Conservation (phyloP, 2,329 filamentous ascomycete genomes). For the Fusarium falciforme region DNA sequence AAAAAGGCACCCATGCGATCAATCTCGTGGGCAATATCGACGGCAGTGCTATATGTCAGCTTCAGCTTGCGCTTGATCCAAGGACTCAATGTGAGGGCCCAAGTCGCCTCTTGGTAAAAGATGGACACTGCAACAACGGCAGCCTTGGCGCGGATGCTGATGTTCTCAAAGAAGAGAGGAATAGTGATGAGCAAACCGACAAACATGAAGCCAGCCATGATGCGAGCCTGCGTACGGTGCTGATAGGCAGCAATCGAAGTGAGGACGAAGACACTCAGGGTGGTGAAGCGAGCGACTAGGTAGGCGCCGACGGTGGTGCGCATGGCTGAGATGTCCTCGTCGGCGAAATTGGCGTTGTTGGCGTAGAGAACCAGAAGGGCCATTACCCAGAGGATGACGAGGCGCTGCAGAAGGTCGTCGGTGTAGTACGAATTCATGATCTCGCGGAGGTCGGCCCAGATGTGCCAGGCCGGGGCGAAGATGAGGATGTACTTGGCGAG, state of each 20-base stretch:
- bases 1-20: constrained; percentile 63
- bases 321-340: constrained; percentile 57
- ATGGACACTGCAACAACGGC: constrained; percentile 56
- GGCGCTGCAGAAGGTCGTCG: constrained; percentile 59
- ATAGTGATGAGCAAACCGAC: constrained; percentile 55
- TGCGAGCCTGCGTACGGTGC: constrained; percentile 58
- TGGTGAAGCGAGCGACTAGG: constrained; percentile 56
- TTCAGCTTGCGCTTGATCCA: constrained; percentile 56
- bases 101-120: constrained; percentile 55
- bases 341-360: constrained; percentile 59
- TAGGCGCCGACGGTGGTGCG: constrained; percentile 60
- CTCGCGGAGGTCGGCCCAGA: constrained; percentile 62
- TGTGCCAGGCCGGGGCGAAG: constrained; percentile 61
- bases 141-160: constrained; percentile 55
- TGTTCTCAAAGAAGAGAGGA: constrained; percentile 56
- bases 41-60: constrained; percentile 59
- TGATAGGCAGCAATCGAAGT: constrained; percentile 60
- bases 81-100: constrained; percentile 58
- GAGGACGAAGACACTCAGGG: constrained; percentile 53
- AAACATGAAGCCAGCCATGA: constrained; percentile 56
- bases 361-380: constrained; percentile 59
- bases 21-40: constrained; percentile 61
- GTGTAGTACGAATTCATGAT: constrained; percentile 65
- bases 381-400: constrained; percentile 64
- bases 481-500: constrained; percentile 62